A percentile compares a stretch with the other conserved stretches of the same genome.
These are phyloP conservation scores for Microascus cirrosus DNA, from an alignment of 2,329 filamentous ascomycete species.

Conservation along the genomic window DNA sequence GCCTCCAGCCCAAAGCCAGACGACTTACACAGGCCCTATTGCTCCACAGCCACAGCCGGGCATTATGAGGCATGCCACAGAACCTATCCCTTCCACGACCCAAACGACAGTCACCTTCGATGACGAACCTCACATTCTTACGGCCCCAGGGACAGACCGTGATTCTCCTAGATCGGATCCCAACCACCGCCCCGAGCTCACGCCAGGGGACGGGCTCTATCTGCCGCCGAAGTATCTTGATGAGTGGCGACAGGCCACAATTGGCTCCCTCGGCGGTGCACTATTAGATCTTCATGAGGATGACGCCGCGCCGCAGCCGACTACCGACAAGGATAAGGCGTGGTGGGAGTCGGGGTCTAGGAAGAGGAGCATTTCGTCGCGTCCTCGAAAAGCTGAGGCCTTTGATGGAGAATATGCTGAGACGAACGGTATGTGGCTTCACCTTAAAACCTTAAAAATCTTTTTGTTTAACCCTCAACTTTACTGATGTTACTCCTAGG, in stretches of 20 bases:
- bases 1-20: background rate
- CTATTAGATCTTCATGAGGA: conserved; percentile 46
- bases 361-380: conserved; percentile 33
- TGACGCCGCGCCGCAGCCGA: conserved; percentile 8
- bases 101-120: conserved; percentile 5
- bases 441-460: background rate
- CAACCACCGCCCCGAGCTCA: background rate
- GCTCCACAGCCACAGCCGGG: background rate
- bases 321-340: conserved; percentile 40
- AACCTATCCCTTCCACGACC: conserved; percentile 3
- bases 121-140: background rate
- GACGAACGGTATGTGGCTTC: conserved; percentile 33
- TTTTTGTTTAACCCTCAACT: background rate
- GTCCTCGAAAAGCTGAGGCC: conserved; percentile 46
- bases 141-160: background rate
- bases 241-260: conserved; percentile 61
- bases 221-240: conserved; percentile 49
- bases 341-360: conserved; percentile 65
- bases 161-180: background rate
- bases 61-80: conserved; percentile 2
- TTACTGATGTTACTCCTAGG: conserved; percentile 19
- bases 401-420: conserved; percentile 61
- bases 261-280: conserved; percentile 46
- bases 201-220: conserved; percentile 45
- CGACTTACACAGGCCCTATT: background rate